phyloP scores from a whole-genome alignment of 306 rosid genomes.

The Casuarina equisetifolia region DNA sequence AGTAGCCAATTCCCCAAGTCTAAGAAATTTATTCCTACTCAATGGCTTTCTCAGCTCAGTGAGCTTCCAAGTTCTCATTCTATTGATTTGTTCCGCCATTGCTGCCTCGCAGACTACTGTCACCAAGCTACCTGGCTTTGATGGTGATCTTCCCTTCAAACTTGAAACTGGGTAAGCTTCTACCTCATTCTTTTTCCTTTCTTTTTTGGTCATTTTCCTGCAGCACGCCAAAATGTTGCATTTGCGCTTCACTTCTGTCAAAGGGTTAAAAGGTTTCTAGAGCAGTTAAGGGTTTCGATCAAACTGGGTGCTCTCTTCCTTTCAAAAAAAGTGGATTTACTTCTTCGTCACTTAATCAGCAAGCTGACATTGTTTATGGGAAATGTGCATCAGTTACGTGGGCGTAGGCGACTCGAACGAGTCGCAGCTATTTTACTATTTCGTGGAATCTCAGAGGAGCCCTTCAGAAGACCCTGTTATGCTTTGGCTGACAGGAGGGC shows the following conservation, averaged over 20 bases:
- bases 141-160: constrained; percentile 29
- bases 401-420: constrained; percentile 22
- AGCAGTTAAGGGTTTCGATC: no score
- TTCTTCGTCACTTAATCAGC: no score
- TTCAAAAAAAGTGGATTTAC: no score
- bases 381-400: constrained; percentile 13
- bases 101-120: constrained; percentile 27
- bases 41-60: not conserved
- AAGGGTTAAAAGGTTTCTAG: no score
- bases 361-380: no score
- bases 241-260: no score
- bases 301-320: no score
- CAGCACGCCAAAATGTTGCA: no score
- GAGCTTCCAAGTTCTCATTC: constrained; percentile 8
- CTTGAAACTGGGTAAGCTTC: constrained; percentile 32
- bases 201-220: no score
- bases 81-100: constrained; percentile 13
- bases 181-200: no score
- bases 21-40: not conserved
- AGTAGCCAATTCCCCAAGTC: no score
- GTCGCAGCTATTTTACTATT: constrained; percentile 27
- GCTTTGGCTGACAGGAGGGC: constrained; percentile 35
- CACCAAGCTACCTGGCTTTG: constrained; percentile 8
- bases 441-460: constrained; percentile 30
- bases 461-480: constrained; percentile 24